Base-by-base conservation (phyloP, 768 basidiomycete genomes). In the Hirschioporus abietinus region DNA sequence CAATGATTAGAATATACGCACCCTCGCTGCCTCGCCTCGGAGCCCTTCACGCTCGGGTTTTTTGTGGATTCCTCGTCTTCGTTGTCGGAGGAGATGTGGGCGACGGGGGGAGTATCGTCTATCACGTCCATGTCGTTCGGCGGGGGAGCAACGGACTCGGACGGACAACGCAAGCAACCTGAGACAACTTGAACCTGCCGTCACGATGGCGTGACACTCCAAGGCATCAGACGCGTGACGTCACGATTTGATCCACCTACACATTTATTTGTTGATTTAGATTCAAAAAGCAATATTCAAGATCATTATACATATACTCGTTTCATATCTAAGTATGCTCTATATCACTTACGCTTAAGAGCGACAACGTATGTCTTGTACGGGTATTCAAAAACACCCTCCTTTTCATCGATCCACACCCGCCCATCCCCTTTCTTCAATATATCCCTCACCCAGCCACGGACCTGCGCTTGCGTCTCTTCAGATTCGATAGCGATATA, bases 351-450 rank as follows among this genome's bases (percentile, higher is more conserved):
- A 79, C 79, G 83, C 69, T 72, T 77, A 20, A 77, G 70, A 35
- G 89, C 72, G 7, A 92, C 84, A 25, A 90, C 80, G 63, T 79
- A 81, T 5, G 88, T 88, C 74, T 84, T 83, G 80, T 95, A 94
- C 0, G 90, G 90, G 74, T 93, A 95, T 71, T 90, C 83, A 73
- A 95, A 96, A 9, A 85, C 75, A 0, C 93, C 92, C 63, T 86
- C 77, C 59, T 78, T 77, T 77, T 93, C 78, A 72, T 96, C 86
- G 20, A 94, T 85, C 93, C 92, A 96, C 24, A 80, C 80, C 71
- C 83, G 86, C 1, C 83, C 88, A 9, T 90, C 84, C 23, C 87
- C 88, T 27, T 75, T 77, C 64, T 83, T 74, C 1, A 93, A 73
- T 65, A 93, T 87, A 9, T 74, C 79, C 59, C 81, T 77, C 30